Evolutionary conservation across 306 rosid genomes (phyloP).

Genomic region (Vachellia collinsii): DNA sequence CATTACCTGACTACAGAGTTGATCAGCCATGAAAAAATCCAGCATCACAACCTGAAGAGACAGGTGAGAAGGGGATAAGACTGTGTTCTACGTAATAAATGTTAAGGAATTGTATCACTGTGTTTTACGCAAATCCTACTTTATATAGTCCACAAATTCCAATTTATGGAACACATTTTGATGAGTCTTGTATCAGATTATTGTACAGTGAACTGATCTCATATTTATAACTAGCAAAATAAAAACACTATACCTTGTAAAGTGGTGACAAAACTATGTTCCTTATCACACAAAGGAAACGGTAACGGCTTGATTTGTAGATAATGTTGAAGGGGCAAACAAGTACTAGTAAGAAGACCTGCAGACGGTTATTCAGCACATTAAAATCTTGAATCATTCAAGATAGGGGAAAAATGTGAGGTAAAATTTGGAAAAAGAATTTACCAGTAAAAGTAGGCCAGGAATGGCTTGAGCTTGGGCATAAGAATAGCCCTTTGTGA

Average conservation of each 20-base stretch:
- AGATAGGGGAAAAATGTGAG: neutral
- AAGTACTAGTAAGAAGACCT: conserved; percentile 69
- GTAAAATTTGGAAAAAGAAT: conserved; percentile 16
- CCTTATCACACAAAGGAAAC: conserved; percentile 82
- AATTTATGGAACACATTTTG: neutral
- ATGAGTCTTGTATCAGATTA: neutral
- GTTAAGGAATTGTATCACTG: neutral
- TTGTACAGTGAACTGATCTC: neutral
- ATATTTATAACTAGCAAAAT: neutral
- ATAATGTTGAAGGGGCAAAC: conserved; percentile 81
- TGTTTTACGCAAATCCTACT: neutral
- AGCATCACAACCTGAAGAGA: conserved; percentile 88
- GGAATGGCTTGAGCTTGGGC: conserved; percentile 80
- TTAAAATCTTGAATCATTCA: conserved; percentile 2
- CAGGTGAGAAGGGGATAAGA: neutral
- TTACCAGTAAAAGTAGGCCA: conserved; percentile 85
- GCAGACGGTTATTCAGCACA: conserved; percentile 35
- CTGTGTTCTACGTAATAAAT: neutral
- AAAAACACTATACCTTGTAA: conserved; percentile 70
- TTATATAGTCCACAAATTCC: neutral
- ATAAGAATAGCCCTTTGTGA: conserved; percentile 75
- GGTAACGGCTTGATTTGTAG: conserved; percentile 78
- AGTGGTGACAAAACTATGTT: conserved; percentile 89
- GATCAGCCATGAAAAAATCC: conserved; percentile 99
- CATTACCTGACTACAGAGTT: conserved; percentile 96